phyloP scores from a whole-genome alignment of 306 rosid species.

The Cercis canadensis region DNA sequence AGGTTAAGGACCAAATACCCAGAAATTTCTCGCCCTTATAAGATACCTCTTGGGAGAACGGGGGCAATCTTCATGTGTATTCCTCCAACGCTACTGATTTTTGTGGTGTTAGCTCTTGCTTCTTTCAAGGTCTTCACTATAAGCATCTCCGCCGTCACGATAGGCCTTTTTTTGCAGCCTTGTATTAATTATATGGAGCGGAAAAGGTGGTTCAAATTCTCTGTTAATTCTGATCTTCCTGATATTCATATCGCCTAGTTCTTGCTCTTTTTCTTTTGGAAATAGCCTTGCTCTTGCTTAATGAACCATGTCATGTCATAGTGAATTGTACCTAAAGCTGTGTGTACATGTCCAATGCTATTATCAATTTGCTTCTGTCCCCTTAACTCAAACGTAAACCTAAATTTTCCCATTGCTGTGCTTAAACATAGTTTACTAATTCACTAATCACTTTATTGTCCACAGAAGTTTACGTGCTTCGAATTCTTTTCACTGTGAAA shows the following conservation, averaged over 20 bases:
- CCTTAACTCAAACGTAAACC: neutral
- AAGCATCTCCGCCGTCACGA: constrained; percentile 51
- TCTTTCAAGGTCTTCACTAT: constrained; percentile 51
- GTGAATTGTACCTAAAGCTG: too few relatives aligned
- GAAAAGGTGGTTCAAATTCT: constrained; percentile 61
- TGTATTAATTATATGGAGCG: constrained; percentile 51
- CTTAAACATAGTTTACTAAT: too few relatives aligned
- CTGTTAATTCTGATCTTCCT: constrained; percentile 46
- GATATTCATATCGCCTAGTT: constrained; percentile 34
- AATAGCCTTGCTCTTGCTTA: neutral
- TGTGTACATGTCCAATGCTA: too few relatives aligned
- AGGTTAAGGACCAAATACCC: constrained; percentile 59
- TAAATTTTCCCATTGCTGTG: too few relatives aligned
- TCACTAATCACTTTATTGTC: too few relatives aligned
- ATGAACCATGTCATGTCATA: too few relatives aligned
- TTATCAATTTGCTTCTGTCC: neutral
- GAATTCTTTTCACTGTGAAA: too few relatives aligned
- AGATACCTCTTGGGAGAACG: constrained; percentile 55
- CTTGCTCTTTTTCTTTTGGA: too few relatives aligned
- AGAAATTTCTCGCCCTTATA: constrained; percentile 51
- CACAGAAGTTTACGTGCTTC: too few relatives aligned
- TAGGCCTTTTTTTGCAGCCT: constrained; percentile 59
- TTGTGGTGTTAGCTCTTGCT: constrained; percentile 61
- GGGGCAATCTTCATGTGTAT: constrained; percentile 65
- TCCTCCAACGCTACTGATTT: constrained; percentile 57